phyloP scores from a whole-genome alignment of 345 rosid species.

The Ailanthus altissimus region DNA sequence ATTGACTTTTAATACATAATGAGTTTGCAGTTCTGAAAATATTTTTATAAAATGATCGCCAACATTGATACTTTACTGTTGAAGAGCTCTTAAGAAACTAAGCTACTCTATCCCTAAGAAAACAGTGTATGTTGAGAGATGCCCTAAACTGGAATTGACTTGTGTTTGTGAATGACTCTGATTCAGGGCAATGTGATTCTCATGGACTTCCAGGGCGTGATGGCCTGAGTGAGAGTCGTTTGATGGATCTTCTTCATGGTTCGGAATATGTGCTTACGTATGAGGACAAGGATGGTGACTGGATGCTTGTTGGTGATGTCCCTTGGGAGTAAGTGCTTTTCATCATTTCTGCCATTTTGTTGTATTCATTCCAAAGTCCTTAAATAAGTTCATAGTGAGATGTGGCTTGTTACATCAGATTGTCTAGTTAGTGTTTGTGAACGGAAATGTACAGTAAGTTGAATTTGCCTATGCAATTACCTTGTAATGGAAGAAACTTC shows the following conservation, averaged over 20 bases:
- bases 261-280: constrained; percentile 58
- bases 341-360: not conserved
- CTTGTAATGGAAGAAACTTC: not conserved
- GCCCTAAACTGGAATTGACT: not conserved
- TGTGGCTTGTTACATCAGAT: not conserved
- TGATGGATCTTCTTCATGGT: constrained; percentile 52
- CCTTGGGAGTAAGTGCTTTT: constrained; percentile 56
- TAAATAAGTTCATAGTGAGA: not conserved
- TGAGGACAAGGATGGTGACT: constrained; percentile 61
- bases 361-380: not conserved
- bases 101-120: not conserved
- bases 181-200: constrained; percentile 51
- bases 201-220: constrained; percentile 44
- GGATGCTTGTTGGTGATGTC: constrained; percentile 72
- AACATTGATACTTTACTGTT: not conserved
- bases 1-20: constrained; percentile 15
- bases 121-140: not conserved
- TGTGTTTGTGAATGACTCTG: constrained; percentile 15
- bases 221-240: constrained; percentile 36
- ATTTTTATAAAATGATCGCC: constrained; percentile 3
- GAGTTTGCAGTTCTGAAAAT: constrained; percentile 20
- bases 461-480: not conserved
- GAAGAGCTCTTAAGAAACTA: not conserved
- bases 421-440: not conserved
- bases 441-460: not conserved